A percentile compares a stretch with the other conserved stretches of the same genome.
phyloP scores from a whole-genome alignment of 805 yeast species.

The Lipomyces oligophaga region DNA sequence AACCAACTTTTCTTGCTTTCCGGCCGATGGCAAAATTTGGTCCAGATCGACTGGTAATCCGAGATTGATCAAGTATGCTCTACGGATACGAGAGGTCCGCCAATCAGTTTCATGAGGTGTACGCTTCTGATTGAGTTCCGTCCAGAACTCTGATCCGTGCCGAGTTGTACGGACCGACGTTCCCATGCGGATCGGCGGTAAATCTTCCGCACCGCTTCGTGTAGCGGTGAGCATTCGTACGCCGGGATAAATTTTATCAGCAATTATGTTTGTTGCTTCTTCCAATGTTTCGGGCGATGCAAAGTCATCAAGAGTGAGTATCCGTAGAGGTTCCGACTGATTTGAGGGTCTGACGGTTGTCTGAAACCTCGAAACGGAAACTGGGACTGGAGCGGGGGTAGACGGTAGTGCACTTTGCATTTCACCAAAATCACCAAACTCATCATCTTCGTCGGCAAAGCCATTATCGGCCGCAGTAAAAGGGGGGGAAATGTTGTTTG shows the following conservation, averaged over 20 bases:
- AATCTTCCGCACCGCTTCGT: constrained; percentile 5
- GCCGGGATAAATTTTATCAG: constrained; percentile 14
- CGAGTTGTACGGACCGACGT: constrained; percentile 4
- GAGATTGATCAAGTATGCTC: constrained; percentile 57
- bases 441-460: constrained; percentile 7
- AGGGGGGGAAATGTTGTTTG: no score
- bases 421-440: constrained; percentile 29
- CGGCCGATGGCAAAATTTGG: constrained; percentile 38
- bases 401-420: constrained; percentile 5
- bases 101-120: constrained; percentile 61
- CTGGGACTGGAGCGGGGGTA: constrained; percentile 3
- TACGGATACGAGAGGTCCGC: constrained; percentile 62
- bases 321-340: no score
- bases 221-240: constrained; percentile 18
- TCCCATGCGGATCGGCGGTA: constrained; percentile 7
- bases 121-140: constrained; percentile 45
- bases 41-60: constrained; percentile 74
- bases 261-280: constrained; percentile 12
- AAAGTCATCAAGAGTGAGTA: constrained; percentile 10
- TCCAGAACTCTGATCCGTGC: constrained; percentile 37
- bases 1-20: constrained; percentile 4
- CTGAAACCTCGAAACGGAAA: no score
- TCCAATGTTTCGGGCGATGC: constrained; percentile 13
- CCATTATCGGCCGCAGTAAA: no score
- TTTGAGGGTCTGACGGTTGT: no score